Evolutionary conservation across 2,329 filamentous ascomycete genomes (phyloP).

Genomic region (Cercospora berteroae): DNA sequence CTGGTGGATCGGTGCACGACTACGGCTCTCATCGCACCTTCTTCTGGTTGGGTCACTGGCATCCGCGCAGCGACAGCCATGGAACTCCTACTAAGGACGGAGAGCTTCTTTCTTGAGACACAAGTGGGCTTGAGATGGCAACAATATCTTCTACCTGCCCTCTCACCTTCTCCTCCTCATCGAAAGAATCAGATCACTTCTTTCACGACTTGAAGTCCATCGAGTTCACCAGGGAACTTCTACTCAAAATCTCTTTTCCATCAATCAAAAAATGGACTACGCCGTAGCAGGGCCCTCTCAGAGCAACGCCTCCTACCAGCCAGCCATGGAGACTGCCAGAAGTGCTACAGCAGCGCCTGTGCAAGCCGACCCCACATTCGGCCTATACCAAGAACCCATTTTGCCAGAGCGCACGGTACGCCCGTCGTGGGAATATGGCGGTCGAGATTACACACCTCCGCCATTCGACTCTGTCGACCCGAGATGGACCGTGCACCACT

Average conservation of each 20-base stretch:
- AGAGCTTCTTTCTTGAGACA: not conserved
- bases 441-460: not conserved
- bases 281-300: not conserved
- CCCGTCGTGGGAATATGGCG: too few species aligned
- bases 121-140: not conserved
- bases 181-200: not conserved
- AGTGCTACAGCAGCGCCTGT: not conserved
- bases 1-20: not conserved
- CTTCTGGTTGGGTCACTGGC: not conserved
- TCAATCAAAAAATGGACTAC: not conserved
- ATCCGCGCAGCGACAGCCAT: not conserved
- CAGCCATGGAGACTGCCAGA: not conserved
- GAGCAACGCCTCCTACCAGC: not conserved
- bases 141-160: not conserved
- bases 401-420: not conserved
- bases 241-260: not conserved
- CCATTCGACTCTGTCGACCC: not conserved
- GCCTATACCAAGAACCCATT: not conserved
- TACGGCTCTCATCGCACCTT: not conserved
- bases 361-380: not conserved
- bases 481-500: not conserved
- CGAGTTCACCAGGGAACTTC: not conserved
- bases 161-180: not conserved
- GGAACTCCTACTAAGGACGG: not conserved
- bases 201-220: not conserved